Percentiles rank a stretch among this genome's conserved stretches.
phyloP scores from a whole-genome alignment of 1,139 yeast genomes.

The Sugiyamaella grinbergsii region DNA sequence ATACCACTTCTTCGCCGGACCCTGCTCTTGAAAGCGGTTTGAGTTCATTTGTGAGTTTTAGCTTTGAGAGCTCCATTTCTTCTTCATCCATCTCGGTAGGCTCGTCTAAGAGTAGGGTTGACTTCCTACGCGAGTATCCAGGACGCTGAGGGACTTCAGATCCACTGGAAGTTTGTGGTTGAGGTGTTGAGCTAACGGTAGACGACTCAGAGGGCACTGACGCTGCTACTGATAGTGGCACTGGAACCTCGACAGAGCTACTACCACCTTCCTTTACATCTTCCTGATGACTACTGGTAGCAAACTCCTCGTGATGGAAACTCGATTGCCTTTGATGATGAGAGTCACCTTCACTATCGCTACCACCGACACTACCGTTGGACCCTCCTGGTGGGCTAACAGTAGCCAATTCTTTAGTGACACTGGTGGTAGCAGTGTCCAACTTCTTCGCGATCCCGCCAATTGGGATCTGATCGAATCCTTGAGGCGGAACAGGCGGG shows the following conservation, averaged over 20 bases:
- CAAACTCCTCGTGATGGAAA: conserved; percentile 24
- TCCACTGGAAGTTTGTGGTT: no score
- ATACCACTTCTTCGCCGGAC: conserved; percentile 47
- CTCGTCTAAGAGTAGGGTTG: conserved; percentile 39
- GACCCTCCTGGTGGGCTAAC: conserved; percentile 19
- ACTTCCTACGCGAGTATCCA: conserved; percentile 32
- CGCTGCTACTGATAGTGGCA: neutral
- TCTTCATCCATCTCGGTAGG: conserved; percentile 35
- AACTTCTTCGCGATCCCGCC: conserved; percentile 8
- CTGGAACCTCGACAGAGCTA: neutral
- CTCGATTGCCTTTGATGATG: conserved; percentile 16
- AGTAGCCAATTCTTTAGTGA: conserved; percentile 22
- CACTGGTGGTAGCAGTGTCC: conserved; percentile 20
- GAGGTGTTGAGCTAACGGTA: no score
- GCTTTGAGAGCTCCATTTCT: conserved; percentile 38
- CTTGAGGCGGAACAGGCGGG: conserved; percentile 25
- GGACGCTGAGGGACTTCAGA: conserved; percentile 32
- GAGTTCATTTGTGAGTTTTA: conserved; percentile 31
- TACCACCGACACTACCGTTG: neutral
- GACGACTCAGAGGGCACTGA: neutral
- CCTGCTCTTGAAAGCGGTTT: conserved; percentile 43
- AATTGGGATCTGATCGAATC: conserved; percentile 23
- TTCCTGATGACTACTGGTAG: conserved; percentile 25
- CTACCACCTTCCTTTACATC: conserved; percentile 11
- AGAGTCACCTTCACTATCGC: neutral